Evolutionary conservation across 2,329 filamentous ascomycete species (phyloP).

Genomic region (Diaporthe batatas): DNA sequence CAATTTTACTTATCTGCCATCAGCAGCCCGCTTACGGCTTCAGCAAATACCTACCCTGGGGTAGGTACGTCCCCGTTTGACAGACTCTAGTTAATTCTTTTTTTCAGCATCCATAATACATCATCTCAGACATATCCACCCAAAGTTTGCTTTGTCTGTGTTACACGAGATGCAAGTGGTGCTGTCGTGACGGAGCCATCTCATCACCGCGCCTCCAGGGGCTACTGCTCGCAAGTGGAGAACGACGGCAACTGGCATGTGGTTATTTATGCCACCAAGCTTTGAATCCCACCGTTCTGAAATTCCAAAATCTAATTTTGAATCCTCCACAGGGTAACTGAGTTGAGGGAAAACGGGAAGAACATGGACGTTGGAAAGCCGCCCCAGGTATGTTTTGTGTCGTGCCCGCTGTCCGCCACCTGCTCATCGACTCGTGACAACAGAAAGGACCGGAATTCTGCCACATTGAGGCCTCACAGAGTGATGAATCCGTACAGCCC

Average conservation of each 20-base stretch:
- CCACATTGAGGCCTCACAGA: not conserved
- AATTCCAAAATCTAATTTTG: not conserved
- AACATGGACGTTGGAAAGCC: not conserved
- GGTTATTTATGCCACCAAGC: not conserved
- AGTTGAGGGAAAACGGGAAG: not conserved
- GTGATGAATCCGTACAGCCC: not conserved
- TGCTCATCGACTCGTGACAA: not conserved
- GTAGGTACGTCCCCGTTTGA: too few species aligned
- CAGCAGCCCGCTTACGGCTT: too few species aligned
- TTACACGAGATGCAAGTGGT: not conserved
- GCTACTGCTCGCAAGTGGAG: not conserved
- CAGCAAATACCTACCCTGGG: too few species aligned
- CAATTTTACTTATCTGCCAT: too few species aligned
- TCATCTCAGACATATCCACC: not conserved
- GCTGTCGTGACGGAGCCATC: not conserved
- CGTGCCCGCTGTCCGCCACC: not conserved
- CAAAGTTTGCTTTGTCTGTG: not conserved
- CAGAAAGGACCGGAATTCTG: not conserved
- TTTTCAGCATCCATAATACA: too few species aligned
- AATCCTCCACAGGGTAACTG: not conserved
- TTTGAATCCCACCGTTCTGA: not conserved
- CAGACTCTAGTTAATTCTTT: too few species aligned
- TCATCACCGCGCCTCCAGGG: not conserved
- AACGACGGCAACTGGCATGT: not conserved
- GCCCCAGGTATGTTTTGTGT: not conserved